These are phyloP conservation scores for Fusarium penzigii DNA, from an alignment of 2,329 filamentous ascomycete genomes.

Conservation along the genomic window DNA sequence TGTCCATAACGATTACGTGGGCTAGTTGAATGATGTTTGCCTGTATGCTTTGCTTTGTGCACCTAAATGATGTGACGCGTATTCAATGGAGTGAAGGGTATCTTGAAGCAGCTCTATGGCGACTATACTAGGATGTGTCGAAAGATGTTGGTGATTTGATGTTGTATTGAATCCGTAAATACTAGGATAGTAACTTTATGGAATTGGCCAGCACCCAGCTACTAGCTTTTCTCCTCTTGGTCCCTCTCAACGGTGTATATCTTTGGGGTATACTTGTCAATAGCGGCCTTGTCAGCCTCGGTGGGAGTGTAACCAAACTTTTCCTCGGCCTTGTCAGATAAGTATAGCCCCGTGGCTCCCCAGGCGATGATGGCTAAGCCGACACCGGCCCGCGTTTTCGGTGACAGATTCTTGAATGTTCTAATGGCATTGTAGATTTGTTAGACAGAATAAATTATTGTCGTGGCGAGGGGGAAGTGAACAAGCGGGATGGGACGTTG, in stretches of 20 bases:
- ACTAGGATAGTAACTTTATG: neutral
- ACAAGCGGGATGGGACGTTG: neutral
- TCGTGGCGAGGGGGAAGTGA: neutral
- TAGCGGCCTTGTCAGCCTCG: conserved; percentile 68
- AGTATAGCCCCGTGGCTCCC: conserved; percentile 71
- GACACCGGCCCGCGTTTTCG: conserved; percentile 69
- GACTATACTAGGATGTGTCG: too few species aligned
- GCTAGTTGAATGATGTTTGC: conserved; percentile 37
- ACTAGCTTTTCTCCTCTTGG: conserved; percentile 13
- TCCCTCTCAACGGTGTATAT: conserved; percentile 59
- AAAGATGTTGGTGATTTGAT: too few species aligned
- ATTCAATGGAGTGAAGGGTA: neutral
- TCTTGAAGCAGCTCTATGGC: neutral
- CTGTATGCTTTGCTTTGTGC: conserved; percentile 15
- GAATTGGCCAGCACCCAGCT: neutral
- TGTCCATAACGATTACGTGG: conserved; percentile 36
- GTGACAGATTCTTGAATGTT: conserved; percentile 70
- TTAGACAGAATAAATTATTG: neutral
- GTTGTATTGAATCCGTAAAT: too few species aligned
- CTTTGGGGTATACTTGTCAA: conserved; percentile 63
- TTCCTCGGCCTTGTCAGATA: conserved; percentile 73
- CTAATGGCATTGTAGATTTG: conserved; percentile 37
- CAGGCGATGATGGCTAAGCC: conserved; percentile 77
- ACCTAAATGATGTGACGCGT: conserved; percentile 11
- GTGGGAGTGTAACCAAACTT: conserved; percentile 71